These are phyloP conservation scores for Filobasidium wieringae DNA, from an alignment of 768 basidiomycete genomes.

Conservation along the genomic window DNA sequence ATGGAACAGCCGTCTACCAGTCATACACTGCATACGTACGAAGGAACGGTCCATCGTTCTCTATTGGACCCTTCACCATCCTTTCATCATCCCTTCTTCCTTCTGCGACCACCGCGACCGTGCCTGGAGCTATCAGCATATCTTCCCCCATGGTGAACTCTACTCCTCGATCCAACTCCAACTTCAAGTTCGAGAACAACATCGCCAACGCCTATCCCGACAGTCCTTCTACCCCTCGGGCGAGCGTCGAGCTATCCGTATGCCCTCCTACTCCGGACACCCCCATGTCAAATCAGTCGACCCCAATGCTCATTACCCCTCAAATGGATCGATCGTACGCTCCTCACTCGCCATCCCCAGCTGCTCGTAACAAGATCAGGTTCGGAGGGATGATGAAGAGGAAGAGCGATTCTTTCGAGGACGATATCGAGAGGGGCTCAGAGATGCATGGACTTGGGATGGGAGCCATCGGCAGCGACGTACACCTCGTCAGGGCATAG, in stretches of 20 bases:
- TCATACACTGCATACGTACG: not conserved
- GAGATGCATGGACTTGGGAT: not conserved
- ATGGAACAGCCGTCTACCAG: not conserved
- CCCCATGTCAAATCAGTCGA: not conserved
- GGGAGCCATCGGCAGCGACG: not conserved
- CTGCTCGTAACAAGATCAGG: too few relatives aligned
- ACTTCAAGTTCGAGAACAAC: too few relatives aligned
- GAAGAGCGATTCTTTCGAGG: not conserved
- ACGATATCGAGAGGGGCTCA: not conserved
- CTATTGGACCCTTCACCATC: not conserved
- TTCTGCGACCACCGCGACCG: not conserved
- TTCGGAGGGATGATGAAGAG: not conserved
- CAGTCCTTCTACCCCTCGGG: not conserved
- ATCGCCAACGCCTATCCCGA: too few relatives aligned
- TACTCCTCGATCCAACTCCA: too few relatives aligned
- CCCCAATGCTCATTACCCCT: not conserved
- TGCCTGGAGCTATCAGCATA: too few relatives aligned
- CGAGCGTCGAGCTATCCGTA: not conserved
- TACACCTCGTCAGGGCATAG: too few relatives aligned
- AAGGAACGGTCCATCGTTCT: not conserved
- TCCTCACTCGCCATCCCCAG: not conserved
- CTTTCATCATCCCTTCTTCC: not conserved
- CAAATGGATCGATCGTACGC: not conserved
- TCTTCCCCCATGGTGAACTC: not conserved
- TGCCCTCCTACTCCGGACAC: not conserved